Evolutionary conservation across 495 filamentous ascomycete species (phyloP), one percentile per base, ranked within the genome.

Genomic region (Collariella sp.): DNA sequence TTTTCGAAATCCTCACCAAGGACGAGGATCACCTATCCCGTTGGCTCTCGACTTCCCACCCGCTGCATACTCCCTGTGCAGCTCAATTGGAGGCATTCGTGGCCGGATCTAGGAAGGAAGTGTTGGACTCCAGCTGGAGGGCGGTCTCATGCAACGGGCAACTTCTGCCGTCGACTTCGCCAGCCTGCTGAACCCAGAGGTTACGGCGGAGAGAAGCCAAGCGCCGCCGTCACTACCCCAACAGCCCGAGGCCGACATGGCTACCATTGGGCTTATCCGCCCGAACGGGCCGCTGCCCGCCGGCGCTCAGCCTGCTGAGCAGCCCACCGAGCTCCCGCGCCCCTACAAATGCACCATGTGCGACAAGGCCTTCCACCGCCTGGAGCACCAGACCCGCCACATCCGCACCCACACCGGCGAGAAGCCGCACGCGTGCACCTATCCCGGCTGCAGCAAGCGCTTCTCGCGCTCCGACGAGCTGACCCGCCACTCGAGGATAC

Each of bases 291-390:
- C 83, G 39, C 75, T 83, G 31, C 80, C 83, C 13, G 75, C 74
- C 46, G 63, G 76, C 10, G 24, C 52, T 61, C 62, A 84, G 58
- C 72, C 81, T 52, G 67, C 76, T 16, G 78, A 76, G 38, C 59
- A 60, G 39, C 52, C 67, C 49, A 74, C 70, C 63, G 93, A 97
- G 70, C 79, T 97, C 5, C 94, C 93, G 36, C 84, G 94, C 35
- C 93, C 93, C 0, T 98, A 98, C 79, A 96, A 97, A 72, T 98
- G 93, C 67, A 91, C 93, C 39, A 77, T 98, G 45, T 98, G 93
- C 79, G 94, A 97, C 63, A 96, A 96, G 77, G 93, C 93, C 31
- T 98, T 98, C 76, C 93, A 98, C 79, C 88, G 93, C 56, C 78
- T 98, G 46, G 93, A 98, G 73, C 93, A 98, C 68, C 93, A 98